Percentiles rank a stretch among this genome's conserved stretches.
These are phyloP conservation scores for Serendipita sp. DNA, from an alignment of 768 basidiomycete genomes.

Conservation along the genomic window DNA sequence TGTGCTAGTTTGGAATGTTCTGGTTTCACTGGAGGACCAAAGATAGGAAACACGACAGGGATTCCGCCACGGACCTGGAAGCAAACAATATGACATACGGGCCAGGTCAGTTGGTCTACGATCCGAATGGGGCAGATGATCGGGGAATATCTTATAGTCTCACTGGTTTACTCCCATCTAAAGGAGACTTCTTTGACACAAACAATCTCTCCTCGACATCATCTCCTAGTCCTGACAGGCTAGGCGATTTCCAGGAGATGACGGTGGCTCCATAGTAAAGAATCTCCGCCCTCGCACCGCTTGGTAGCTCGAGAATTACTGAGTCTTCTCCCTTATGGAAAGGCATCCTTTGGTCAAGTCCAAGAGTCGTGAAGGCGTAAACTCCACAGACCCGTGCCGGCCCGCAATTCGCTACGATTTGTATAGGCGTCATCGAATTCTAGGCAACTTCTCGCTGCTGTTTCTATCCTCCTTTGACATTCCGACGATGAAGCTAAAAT, in stretches of 20 bases:
- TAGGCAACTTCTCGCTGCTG: too few species aligned
- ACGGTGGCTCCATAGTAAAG: constrained; percentile 76
- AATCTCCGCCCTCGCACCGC: constrained; percentile 25
- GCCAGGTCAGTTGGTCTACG: neutral
- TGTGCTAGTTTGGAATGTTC: constrained; percentile 59
- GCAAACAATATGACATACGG: neutral
- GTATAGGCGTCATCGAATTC: too few species aligned
- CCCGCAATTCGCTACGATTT: too few species aligned
- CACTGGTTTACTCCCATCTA: constrained; percentile 70
- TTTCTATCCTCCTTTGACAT: too few species aligned
- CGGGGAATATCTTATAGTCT: constrained; percentile 24
- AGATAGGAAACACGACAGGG: constrained; percentile 66
- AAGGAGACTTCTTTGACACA: constrained; percentile 57
- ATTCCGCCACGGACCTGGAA: constrained; percentile 26
- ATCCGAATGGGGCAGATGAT: neutral
- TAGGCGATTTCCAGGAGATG: constrained; percentile 63
- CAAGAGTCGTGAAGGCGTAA: neutral
- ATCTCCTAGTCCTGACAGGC: constrained; percentile 18
- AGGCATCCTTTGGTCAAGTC: neutral
- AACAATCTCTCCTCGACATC: constrained; percentile 55
- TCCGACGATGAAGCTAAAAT: too few species aligned
- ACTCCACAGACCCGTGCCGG: too few species aligned
- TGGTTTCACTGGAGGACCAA: constrained; percentile 57
- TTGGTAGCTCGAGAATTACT: too few species aligned
- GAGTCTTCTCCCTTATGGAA: constrained; percentile 41